A percentile compares a stretch with the other conserved stretches of the same genome.
Evolutionary conservation across 768 basidiomycete genomes (phyloP).

Genomic region (Tulasnella sp.): DNA sequence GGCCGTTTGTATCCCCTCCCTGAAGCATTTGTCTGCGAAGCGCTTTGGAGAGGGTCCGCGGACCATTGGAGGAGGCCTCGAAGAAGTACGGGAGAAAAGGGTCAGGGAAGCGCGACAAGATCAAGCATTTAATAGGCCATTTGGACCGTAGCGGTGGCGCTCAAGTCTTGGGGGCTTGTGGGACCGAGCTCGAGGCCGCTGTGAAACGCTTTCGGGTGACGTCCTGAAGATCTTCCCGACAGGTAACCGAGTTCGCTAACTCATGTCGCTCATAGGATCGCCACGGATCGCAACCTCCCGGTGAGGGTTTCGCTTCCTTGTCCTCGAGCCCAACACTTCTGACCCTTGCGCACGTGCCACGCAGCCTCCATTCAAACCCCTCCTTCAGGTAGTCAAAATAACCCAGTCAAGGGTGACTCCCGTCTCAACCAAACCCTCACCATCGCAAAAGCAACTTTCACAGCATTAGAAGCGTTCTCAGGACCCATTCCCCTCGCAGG

Average conservation of each 20-base stretch:
- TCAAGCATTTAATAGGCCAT: background rate
- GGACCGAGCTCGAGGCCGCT: background rate
- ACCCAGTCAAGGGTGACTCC: no score
- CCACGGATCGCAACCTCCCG: background rate
- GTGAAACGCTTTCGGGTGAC: background rate
- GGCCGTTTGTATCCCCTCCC: no score
- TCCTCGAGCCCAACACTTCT: no score
- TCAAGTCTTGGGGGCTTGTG: background rate
- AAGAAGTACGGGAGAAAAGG: background rate
- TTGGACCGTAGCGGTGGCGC: background rate
- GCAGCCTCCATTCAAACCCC: no score
- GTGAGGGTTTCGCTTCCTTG: background rate
- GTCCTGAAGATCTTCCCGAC: background rate
- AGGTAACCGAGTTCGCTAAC: background rate
- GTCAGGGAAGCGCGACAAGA: background rate
- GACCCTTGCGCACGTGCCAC: no score
- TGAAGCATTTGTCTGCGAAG: no score
- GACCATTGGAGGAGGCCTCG: background rate
- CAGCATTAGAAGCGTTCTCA: no score
- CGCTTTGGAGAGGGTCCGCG: no score
- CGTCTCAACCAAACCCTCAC: no score
- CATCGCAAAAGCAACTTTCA: no score
- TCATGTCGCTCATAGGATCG: background rate
- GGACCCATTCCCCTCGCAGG: background rate
- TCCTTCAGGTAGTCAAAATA: no score